These are phyloP conservation scores for Knufia petricola DNA, from an alignment of 2,329 filamentous ascomycete genomes.

Conservation along the genomic window DNA sequence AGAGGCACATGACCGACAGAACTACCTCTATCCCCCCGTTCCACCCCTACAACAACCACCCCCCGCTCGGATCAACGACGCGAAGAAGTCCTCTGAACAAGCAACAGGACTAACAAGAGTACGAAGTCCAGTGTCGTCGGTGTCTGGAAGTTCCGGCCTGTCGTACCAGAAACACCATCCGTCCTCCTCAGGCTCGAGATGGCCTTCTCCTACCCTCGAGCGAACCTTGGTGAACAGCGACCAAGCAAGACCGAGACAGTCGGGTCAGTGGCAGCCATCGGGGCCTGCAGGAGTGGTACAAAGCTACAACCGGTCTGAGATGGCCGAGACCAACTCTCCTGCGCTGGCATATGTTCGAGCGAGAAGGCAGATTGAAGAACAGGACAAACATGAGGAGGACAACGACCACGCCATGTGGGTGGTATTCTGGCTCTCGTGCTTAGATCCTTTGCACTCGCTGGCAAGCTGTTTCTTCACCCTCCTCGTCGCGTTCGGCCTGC, in stretches of 20 bases:
- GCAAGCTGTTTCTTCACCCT: constrained; percentile 46
- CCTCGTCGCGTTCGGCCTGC: constrained; percentile 41
- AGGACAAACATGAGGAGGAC: constrained; percentile 23
- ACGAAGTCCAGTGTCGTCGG: constrained; percentile 19
- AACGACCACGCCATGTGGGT: constrained; percentile 36
- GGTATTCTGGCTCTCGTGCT: constrained; percentile 29
- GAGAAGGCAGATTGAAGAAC: constrained; percentile 14
- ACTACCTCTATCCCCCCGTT: background rate
- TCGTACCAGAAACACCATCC: constrained; percentile 15
- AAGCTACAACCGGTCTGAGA: constrained; percentile 21
- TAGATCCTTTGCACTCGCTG: constrained; percentile 46
- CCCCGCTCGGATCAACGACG: background rate
- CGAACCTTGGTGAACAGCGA: constrained; percentile 4
- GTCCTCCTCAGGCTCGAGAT: constrained; percentile 9
- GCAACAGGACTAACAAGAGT: constrained; percentile 13
- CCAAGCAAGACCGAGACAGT: background rate
- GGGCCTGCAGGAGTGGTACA: constrained; percentile 23
- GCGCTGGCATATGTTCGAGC: constrained; percentile 2
- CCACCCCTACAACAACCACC: constrained; percentile 2
- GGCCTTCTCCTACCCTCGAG: constrained; percentile 10
- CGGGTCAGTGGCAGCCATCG: constrained; percentile 22
- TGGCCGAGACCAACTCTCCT: constrained; percentile 5
- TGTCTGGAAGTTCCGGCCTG: constrained; percentile 16
- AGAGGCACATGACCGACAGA: constrained; percentile 4
- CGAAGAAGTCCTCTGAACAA: constrained; percentile 1